These are phyloP conservation scores for Ogataea pignaliae DNA, from an alignment of 805 yeast species.

Conservation along the genomic window DNA sequence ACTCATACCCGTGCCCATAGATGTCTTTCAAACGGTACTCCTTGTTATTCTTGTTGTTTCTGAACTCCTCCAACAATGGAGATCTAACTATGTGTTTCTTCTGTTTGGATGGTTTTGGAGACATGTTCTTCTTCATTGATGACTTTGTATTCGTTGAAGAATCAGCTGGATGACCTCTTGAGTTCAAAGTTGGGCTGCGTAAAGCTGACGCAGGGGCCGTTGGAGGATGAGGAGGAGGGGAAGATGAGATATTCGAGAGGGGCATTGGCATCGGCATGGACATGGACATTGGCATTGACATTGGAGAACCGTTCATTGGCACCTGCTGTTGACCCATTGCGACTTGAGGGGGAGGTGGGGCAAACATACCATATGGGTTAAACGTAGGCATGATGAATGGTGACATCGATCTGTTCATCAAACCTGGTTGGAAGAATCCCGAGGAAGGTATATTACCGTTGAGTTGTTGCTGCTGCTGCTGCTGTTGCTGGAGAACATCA, in stretches of 20 bases:
- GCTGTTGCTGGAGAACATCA: not conserved
- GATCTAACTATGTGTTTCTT: constrained; percentile 59
- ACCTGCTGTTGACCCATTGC: too few relatives aligned
- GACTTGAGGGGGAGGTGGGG: constrained; percentile 5
- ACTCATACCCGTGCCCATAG: constrained; percentile 83
- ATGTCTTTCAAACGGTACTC: constrained; percentile 68
- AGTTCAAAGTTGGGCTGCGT: not conserved
- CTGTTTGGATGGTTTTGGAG: constrained; percentile 22
- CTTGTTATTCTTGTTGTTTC: constrained; percentile 51
- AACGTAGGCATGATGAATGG: constrained; percentile 49
- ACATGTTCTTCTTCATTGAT: constrained; percentile 13
- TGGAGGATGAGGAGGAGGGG: constrained; percentile 1
- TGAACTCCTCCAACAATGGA: constrained; percentile 80
- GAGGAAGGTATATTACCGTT: not conserved
- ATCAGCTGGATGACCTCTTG: constrained; percentile 10
- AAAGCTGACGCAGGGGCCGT: constrained; percentile 3
- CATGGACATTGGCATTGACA: constrained; percentile 3
- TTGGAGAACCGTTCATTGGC: not conserved
- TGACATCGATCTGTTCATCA: constrained; percentile 22
- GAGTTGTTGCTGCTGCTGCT: not conserved
- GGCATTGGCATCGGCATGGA: not conserved
- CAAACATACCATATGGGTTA: constrained; percentile 38
- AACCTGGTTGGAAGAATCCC: constrained; percentile 20
- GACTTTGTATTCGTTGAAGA: constrained; percentile 5
- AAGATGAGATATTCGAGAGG: not conserved